Conservation (phyloP, 495 filamentous ascomycete genomes). For the Monascus purpureus region DNA sequence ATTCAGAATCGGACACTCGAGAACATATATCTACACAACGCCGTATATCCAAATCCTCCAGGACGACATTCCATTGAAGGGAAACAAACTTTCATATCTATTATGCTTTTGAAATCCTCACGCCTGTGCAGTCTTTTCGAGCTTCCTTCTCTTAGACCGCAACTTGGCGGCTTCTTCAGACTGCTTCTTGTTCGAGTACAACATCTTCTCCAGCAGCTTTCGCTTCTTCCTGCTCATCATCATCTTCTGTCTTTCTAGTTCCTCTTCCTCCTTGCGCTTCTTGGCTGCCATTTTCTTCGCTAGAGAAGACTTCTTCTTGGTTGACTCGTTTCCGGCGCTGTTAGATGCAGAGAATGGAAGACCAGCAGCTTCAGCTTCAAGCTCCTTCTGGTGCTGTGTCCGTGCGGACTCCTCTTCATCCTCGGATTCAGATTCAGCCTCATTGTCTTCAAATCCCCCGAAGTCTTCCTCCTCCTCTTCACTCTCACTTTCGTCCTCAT, state of each 20-base stretch:
- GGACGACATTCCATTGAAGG: slow-evolving; percentile 2
- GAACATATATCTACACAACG: too few species aligned
- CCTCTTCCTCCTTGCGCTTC: slow-evolving; percentile 66
- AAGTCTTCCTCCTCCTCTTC: slow-evolving; percentile 29
- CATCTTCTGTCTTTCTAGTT: slow-evolving; percentile 74
- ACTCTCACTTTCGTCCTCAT: slow-evolving; percentile 33
- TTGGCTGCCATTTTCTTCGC: slow-evolving; percentile 52
- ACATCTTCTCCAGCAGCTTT: slow-evolving; percentile 84
- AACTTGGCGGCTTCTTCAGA: slow-evolving; percentile 61
- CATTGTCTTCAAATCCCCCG: slow-evolving; percentile 27
- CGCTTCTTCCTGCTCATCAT: slow-evolving; percentile 89
- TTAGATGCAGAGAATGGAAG: slow-evolving; percentile 27
- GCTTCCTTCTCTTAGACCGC: slow-evolving; percentile 72
- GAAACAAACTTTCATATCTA: slow-evolving; percentile 7
- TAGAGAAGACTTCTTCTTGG: slow-evolving; percentile 47
- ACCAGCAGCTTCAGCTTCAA: slow-evolving; percentile 75
- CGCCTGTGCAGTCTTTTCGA: slow-evolving; percentile 48
- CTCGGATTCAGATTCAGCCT: slow-evolving; percentile 31
- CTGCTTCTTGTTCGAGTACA: slow-evolving; percentile 74
- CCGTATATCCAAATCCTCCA: too few species aligned
- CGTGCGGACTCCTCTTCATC: slow-evolving; percentile 38
- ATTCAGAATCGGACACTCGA: too few species aligned
- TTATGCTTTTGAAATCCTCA: slow-evolving; percentile 13
- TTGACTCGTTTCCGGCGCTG: slow-evolving; percentile 19
- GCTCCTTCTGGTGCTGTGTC: slow-evolving; percentile 64